Conservation (phyloP, 768 basidiomycete genomes). For the Pisolithus marmoratus region DNA sequence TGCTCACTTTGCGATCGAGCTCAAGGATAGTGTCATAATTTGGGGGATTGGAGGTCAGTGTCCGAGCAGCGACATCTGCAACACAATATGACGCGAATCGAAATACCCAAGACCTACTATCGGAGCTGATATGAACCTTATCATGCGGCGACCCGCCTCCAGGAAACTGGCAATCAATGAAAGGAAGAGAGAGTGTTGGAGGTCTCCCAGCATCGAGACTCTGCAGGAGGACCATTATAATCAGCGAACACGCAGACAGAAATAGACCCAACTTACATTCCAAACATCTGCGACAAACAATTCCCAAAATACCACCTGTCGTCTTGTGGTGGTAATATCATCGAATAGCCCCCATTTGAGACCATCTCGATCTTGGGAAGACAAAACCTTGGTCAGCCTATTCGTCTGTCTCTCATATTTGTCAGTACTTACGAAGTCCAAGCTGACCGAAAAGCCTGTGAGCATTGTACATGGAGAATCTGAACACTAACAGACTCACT, state of each 20-base stretch:
- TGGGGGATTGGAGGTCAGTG: conserved; percentile 59
- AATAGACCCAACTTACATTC: conserved; percentile 35
- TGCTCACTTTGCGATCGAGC: conserved; percentile 61
- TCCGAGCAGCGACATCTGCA: conserved; percentile 55
- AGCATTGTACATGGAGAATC: conserved; percentile 4
- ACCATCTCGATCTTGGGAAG: conserved; percentile 51
- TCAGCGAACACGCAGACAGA: conserved; percentile 6
- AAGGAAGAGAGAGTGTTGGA: conserved; percentile 58
- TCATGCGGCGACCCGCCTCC: conserved; percentile 12
- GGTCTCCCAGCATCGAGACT: conserved; percentile 67
- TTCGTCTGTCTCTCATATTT: conserved; percentile 3
- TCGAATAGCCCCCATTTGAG: conserved; percentile 54
- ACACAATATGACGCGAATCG: conserved; percentile 63
- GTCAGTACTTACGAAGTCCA: conserved; percentile 56
- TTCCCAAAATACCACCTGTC: conserved; percentile 73
- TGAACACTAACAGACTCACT: conserved; percentile 33
- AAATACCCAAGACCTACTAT: conserved; percentile 51
- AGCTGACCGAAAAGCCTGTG: conserved; percentile 37
- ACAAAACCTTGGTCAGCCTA: conserved; percentile 7
- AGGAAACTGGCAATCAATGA: conserved; percentile 64
- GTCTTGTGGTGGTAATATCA: conserved; percentile 57
- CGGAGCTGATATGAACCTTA: conserved; percentile 14
- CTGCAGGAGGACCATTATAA: conserved; percentile 28
- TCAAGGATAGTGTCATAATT: conserved; percentile 62
- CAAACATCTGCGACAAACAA: conserved; percentile 70